Conservation (phyloP, 768 basidiomycete species). For the Macrolepiota albuminosa region DNA sequence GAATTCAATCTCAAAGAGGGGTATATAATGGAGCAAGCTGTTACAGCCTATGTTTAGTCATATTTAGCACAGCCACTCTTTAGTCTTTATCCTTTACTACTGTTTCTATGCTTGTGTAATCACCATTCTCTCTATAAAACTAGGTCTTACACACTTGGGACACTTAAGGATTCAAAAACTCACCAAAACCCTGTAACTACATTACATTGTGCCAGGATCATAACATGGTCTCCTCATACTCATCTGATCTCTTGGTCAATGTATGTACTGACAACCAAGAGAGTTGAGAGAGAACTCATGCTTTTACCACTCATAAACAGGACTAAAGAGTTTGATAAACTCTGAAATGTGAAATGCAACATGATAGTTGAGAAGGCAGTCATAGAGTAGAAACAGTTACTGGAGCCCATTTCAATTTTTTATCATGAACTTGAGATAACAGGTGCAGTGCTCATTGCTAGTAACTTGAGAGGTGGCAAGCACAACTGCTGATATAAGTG, state of each 20-base stretch:
- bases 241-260: background rate
- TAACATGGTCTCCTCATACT: background rate
- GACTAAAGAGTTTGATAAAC: background rate
- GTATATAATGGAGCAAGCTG: no score
- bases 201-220: background rate
- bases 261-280: background rate
- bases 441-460: background rate
- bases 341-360: background rate
- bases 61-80: no score
- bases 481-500: background rate
- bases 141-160: no score
- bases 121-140: no score
- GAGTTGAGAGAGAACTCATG: background rate
- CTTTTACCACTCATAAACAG: background rate
- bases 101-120: no score
- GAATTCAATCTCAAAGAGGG: no score
- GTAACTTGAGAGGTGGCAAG: background rate
- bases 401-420: background rate
- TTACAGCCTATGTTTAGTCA: no score
- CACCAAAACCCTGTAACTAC: no score
- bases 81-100: no score
- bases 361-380: background rate
- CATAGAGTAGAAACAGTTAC: background rate
- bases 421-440: background rate
- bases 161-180: no score